Percentiles rank a stretch among this genome's conserved stretches.
phyloP scores from a whole-genome alignment of 2,329 filamentous ascomycete species.

The Intubia oerlemansii region DNA sequence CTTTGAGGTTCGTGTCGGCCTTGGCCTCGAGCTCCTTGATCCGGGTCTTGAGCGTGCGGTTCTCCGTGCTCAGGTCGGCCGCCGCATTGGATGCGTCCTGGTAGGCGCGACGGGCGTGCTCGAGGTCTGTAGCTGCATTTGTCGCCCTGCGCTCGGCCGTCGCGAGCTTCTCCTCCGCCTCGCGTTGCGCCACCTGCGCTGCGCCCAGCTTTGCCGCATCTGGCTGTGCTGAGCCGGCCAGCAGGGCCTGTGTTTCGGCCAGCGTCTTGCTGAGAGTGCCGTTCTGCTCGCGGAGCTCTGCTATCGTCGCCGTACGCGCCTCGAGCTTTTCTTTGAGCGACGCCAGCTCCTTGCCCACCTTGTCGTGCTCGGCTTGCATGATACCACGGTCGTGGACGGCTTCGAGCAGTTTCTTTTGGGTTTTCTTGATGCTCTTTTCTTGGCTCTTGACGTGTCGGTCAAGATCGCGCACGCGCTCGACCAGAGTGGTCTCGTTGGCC shows the following conservation, averaged over 20 bases:
- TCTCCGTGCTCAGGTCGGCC: conserved; percentile 22
- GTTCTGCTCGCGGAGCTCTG: conserved; percentile 18
- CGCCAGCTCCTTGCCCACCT: conserved; percentile 16
- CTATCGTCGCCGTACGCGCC: conserved; percentile 16
- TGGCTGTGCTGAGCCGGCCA: conserved; percentile 14
- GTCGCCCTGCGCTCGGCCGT: conserved; percentile 17
- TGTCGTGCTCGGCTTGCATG: conserved; percentile 23
- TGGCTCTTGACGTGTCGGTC: conserved; percentile 24
- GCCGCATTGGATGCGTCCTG: conserved; percentile 31
- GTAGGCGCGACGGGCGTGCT: conserved; percentile 36
- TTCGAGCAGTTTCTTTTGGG: conserved; percentile 24
- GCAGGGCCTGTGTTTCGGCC: conserved; percentile 12
- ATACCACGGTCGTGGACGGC: conserved; percentile 28
- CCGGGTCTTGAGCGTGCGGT: conserved; percentile 20
- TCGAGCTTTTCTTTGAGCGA: conserved; percentile 15
- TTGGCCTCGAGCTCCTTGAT: conserved; percentile 19
- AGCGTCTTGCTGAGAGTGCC: conserved; percentile 17
- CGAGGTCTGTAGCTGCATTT: conserved; percentile 22
- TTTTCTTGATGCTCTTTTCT: conserved; percentile 19
- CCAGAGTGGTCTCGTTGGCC: conserved; percentile 7
- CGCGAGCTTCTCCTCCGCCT: conserved; percentile 18
- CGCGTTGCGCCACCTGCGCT: conserved; percentile 18
- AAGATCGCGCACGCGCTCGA: conserved; percentile 20
- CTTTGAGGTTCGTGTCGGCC: conserved; percentile 22
- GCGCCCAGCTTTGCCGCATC: conserved; percentile 17